phyloP scores from a whole-genome alignment of 2,329 filamentous ascomycete genomes.

The Colletotrichum sp. region DNA sequence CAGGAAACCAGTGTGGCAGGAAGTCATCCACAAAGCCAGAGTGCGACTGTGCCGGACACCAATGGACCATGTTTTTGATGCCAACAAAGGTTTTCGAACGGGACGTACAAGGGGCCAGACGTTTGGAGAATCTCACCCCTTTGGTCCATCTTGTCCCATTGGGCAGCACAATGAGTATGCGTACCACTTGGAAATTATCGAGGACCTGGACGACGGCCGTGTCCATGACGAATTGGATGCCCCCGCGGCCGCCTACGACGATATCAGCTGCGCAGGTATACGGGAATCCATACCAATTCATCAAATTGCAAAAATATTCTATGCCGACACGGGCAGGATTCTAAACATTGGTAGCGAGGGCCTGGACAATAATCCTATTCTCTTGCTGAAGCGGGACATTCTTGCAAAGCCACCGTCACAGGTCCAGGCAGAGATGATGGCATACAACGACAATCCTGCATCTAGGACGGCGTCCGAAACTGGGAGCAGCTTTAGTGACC shows the following conservation, averaged over 20 bases:
- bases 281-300: constrained; percentile 57
- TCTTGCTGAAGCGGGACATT: constrained; percentile 75
- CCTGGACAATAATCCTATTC: constrained; percentile 73
- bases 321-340: constrained; percentile 88
- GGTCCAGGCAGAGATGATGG: constrained; percentile 35
- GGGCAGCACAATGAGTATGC: constrained; percentile 55
- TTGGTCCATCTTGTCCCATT: constrained; percentile 24
- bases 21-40: constrained; percentile 91
- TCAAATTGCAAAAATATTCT: constrained; percentile 86
- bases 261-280: constrained; percentile 48
- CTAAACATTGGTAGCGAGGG: constrained; percentile 72
- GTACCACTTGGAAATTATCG: constrained; percentile 82
- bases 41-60: constrained; percentile 80
- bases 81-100: constrained; percentile 33
- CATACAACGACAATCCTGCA: background rate
- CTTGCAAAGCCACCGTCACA: constrained; percentile 64
- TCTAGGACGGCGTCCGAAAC: background rate
- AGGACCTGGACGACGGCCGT: constrained; percentile 72
- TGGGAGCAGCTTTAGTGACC: background rate
- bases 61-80: constrained; percentile 50
- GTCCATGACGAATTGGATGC: constrained; percentile 47
- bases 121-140: background rate
- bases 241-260: constrained; percentile 39
- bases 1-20: constrained; percentile 84
- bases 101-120: background rate